These are phyloP conservation scores for Fusarium albosuccineum DNA, from an alignment of 2,329 filamentous ascomycete genomes.

Conservation along the genomic window DNA sequence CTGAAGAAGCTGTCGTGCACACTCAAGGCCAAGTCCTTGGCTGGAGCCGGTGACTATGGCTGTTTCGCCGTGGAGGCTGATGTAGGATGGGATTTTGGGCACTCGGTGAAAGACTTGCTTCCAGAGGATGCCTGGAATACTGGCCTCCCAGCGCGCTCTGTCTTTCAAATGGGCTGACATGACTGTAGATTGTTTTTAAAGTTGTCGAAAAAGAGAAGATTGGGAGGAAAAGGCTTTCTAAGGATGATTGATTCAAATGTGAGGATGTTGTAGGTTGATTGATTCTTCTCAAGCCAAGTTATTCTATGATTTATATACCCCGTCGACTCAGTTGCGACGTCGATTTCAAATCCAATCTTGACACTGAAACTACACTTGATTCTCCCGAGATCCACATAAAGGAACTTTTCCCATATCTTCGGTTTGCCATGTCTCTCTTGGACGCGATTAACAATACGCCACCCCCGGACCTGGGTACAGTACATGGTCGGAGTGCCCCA, in stretches of 20 bases:
- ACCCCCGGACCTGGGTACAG: not conserved
- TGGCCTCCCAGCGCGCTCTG: conserved; percentile 15
- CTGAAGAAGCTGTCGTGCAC: conserved; percentile 48
- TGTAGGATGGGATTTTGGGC: conserved; percentile 23
- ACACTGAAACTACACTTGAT: no score
- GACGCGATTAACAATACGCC: not conserved
- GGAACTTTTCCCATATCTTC: no score
- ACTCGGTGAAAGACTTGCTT: conserved; percentile 29
- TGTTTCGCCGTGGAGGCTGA: conserved; percentile 50
- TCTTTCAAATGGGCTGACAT: conserved; percentile 26
- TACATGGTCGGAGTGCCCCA: not conserved
- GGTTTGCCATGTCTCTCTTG: no score
- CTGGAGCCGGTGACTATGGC: conserved; percentile 62
- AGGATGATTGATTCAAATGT: no score
- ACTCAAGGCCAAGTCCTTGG: conserved; percentile 59
- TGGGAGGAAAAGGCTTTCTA: not conserved
- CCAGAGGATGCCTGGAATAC: conserved; percentile 5
- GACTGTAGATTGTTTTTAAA: not conserved
- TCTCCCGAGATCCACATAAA: no score
- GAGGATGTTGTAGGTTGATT: not conserved
- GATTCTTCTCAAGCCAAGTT: no score
- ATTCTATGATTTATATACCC: no score
- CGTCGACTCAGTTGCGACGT: no score
- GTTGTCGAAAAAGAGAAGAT: not conserved
- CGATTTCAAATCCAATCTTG: no score